Evolutionary conservation across 148 eudicot species (phyloP), one percentile per base, ranked within the genome.

Genomic region (Selenicereus undatus): DNA sequence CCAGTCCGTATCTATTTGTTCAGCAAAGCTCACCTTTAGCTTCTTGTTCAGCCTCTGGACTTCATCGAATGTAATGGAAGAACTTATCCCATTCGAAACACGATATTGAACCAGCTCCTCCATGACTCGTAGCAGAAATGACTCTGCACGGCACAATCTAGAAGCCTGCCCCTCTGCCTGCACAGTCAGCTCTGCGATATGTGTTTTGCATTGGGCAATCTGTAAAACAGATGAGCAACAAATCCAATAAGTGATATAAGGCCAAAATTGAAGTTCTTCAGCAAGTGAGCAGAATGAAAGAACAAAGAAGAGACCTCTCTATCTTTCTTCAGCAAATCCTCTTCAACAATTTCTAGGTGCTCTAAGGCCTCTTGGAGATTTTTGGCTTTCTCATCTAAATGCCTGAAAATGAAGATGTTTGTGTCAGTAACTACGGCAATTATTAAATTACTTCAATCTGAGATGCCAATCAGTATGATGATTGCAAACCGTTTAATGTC

Each of bases 61-160:
- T 83, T 87, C 89, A 24, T 90, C 91, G 76, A 91, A 82, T 73
- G 86, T 80, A 65, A 86, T 80, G 64, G 54, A 79, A n/a, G 90
- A 83, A 73, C 52, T 81, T 72, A 81, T 84, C 50, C 95, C 97
- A 77, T 82, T 88, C 58, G 83, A 69, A 78, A 84, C 77, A 71
- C 91, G 93, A 48, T 72, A 83, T 48, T 79, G 85, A 79, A 88
- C 83, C 50, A 93, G 84, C 83, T 89, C 90, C 87, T 89, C 93
- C 83, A 81, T 89, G 22, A 89, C 80, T 11, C 87, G 86, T 39
- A 81, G 5, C 32, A 92, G 81, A 36, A 86, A 78, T 48, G 85
- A 86, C 68, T 92, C 93, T n/a, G 91, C 88, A 30, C 82, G 84
- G 35, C 83, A 75, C 54, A 97, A 85, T 88, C 88, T 91, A 71